These are phyloP conservation scores for Salix purpurea DNA, from an alignment of 345 rosid genomes.

Conservation along the genomic window DNA sequence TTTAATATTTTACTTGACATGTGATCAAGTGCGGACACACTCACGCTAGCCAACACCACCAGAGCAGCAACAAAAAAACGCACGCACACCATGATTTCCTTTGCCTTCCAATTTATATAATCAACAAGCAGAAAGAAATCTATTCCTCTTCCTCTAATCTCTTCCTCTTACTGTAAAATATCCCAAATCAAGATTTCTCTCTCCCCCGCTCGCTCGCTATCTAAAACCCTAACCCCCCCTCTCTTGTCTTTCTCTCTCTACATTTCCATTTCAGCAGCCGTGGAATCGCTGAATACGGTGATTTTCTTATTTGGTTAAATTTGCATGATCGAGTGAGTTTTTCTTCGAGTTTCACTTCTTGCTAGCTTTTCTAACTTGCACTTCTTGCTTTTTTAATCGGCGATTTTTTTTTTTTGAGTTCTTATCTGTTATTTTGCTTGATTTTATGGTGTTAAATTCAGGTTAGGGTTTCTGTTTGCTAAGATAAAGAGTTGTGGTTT, in stretches of 20 bases:
- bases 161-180: neutral
- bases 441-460: neutral
- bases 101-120: neutral
- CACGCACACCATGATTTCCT: neutral
- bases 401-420: neutral
- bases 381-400: neutral
- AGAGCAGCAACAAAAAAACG: neutral
- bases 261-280: neutral
- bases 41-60: neutral
- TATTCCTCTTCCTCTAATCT: neutral
- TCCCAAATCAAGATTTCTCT: neutral
- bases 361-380: neutral
- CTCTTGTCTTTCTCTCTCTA: neutral
- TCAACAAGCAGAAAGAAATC: neutral
- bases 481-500: neutral
- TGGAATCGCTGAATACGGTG: neutral
- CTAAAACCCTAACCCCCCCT: neutral
- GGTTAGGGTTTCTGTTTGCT: neutral
- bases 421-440: neutral
- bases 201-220: neutral
- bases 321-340: neutral
- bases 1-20: neutral
- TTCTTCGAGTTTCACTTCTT: neutral
- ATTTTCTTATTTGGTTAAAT: neutral
- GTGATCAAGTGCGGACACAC: neutral